Percentiles rank a stretch among this genome's conserved stretches.
Conservation (phyloP, 257 asterid genomes). For the Lithospermum erythrorhizon region DNA sequence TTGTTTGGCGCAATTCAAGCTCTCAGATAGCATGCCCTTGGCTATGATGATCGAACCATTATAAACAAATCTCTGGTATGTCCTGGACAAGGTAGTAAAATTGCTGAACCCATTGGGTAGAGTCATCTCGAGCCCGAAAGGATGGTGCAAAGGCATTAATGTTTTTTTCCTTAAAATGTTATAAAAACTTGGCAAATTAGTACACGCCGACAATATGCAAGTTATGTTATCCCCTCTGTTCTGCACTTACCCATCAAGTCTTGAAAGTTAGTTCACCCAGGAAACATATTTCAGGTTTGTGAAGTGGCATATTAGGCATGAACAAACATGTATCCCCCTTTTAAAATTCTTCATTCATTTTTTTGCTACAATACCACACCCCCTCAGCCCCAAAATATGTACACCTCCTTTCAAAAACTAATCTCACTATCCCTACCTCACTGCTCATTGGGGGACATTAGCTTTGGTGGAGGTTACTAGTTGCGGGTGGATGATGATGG, state of each 20-base stretch:
- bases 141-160: slow-evolving; percentile 33
- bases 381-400: too few relatives aligned
- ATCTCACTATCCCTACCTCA: too few relatives aligned
- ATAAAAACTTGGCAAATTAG: not conserved
- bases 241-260: not conserved
- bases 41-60: slow-evolving; percentile 36
- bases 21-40: slow-evolving; percentile 19
- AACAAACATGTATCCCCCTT: not conserved
- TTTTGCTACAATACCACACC: too few relatives aligned
- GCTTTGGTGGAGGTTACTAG: too few relatives aligned
- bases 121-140: slow-evolving; percentile 81
- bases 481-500: too few relatives aligned
- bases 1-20: slow-evolving; percentile 10
- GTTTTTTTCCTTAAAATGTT: not conserved
- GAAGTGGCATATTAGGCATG: not conserved
- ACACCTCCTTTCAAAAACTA: too few relatives aligned
- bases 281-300: not conserved
- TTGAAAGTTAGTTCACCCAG: not conserved
- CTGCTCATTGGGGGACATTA: too few relatives aligned
- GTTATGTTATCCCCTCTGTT: not conserved
- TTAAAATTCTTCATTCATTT: too few relatives aligned
- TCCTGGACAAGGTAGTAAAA: slow-evolving; percentile 74
- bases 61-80: slow-evolving; percentile 79
- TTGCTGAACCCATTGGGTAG: slow-evolving; percentile 59
- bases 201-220: not conserved